A percentile compares a stretch with the other conserved stretches of the same genome.
Conservation (phyloP, 495 filamentous ascomycete genomes). For the Articulospora tetracladia region DNA sequence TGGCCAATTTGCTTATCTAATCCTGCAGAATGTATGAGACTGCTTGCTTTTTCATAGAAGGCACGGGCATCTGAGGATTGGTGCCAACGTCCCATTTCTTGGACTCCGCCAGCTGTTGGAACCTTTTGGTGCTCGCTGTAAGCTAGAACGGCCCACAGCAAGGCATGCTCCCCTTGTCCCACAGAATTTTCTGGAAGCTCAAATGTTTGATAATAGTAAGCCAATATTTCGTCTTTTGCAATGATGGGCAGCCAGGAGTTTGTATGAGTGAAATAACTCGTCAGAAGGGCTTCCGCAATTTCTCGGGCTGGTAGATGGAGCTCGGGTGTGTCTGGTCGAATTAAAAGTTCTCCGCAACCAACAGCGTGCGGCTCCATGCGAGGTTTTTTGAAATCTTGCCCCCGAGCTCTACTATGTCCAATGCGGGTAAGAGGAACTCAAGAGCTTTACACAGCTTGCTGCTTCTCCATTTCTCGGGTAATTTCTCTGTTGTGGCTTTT, state of each 20-base stretch:
- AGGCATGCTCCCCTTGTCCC: not conserved
- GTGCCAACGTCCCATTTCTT: not conserved
- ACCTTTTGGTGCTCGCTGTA: not conserved
- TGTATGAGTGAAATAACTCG: not conserved
- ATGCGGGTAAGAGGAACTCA: not conserved
- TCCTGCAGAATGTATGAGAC: not conserved
- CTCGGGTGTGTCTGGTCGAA: not conserved
- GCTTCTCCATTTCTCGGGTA: slow-evolving; percentile 1
- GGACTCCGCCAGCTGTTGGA: not conserved
- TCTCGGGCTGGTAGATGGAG: not conserved
- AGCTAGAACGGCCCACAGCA: slow-evolving; percentile 3
- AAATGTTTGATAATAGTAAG: not conserved
- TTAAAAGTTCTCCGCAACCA: not conserved
- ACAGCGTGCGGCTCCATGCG: slow-evolving; percentile 1
- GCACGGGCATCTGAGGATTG: not conserved
- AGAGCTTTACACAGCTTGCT: not conserved
- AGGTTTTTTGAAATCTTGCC: not conserved
- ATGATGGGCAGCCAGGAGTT: slow-evolving; percentile 2
- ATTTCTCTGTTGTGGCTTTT: not conserved
- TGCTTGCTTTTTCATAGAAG: not conserved
- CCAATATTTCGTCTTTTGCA: not conserved
- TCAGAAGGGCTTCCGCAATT: not conserved
- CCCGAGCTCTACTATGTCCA: not conserved
- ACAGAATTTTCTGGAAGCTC: not conserved
- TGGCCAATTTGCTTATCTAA: not conserved